A percentile compares a stretch with the other conserved stretches of the same genome.
These are phyloP conservation scores for Xylaria sp. DNA, from an alignment of 2,329 filamentous ascomycete species.

Conservation along the genomic window DNA sequence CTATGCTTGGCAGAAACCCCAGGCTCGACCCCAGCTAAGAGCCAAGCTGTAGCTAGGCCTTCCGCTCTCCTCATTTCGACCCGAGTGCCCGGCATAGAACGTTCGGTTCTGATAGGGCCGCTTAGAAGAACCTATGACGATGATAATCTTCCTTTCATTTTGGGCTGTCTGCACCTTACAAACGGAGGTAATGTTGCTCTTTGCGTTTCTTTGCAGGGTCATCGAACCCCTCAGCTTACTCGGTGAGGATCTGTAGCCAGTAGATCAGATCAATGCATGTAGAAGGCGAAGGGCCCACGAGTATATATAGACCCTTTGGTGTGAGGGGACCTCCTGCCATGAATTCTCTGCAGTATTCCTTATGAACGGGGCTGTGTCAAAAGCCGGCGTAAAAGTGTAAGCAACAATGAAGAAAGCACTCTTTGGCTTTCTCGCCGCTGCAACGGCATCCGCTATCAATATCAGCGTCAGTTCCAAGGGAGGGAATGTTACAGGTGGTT, in stretches of 20 bases:
- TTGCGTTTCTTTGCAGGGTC: neutral
- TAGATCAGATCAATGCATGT: conserved; percentile 6
- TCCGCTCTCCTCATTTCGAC: neutral
- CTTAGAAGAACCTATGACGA: conserved; percentile 27
- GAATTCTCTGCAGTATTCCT: neutral
- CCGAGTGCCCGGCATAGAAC: conserved; percentile 11
- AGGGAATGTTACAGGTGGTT: conserved; percentile 57
- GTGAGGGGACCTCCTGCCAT: neutral
- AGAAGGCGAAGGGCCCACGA: neutral
- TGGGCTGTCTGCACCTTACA: conserved; percentile 20
- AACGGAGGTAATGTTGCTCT: neutral
- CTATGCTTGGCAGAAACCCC: neutral
- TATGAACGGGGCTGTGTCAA: neutral
- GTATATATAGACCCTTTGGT: conserved; percentile 23
- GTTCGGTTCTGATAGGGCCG: conserved; percentile 28
- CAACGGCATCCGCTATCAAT: conserved; percentile 48
- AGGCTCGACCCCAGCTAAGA: neutral
- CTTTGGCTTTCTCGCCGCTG: conserved; percentile 38
- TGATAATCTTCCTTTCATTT: conserved; percentile 21
- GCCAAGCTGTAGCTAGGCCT: conserved; percentile 27
- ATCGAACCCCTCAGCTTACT: conserved; percentile 4
- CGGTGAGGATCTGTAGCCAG: neutral
- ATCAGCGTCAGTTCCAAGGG: conserved; percentile 54
- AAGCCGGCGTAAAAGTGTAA: conserved; percentile 18
- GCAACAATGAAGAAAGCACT: conserved; percentile 40